Base-by-base conservation (phyloP, 2,329 filamentous ascomycete species). In the Fonsecaea erecta region DNA sequence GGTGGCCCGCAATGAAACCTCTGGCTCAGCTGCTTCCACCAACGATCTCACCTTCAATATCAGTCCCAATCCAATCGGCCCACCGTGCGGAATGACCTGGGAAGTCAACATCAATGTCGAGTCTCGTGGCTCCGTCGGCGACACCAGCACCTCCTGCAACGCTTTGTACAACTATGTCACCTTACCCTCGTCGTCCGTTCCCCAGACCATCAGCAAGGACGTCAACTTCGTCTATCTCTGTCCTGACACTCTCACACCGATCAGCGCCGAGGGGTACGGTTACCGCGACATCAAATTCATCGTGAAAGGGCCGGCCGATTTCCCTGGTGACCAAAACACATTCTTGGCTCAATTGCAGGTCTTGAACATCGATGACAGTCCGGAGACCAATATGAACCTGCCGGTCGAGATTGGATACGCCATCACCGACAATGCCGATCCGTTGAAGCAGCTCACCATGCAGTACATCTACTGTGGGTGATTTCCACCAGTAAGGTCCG, bases 181-280 rank as follows among this genome's bases (percentile, higher is more conserved):
- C n/a, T 34, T 35, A n/a, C 57, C 57, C 14, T 52, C 57, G 2
- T 35, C 43, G 11, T 30, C 40, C 28, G 55, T 48, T 12, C 11
- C 43, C 7, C 43, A 43, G 18, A 46, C 43, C 37, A 30, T 43
- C 26, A 21, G 18, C 8, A 58, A 58, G 26, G 43, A 58, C 18
- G 28, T 52, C 57, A 52, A 60, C n/a, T 52, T 60, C 16, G 40
- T 60, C 6, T 60, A 60, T 32, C 46, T 60, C 34, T 60, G 57
- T 34, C 57, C 46, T 40, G 43, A 40, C 12, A 35, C 28, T 21
- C 30, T 46, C 24, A 9, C 14, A 1, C 55, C 57, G 14, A 40
- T 24, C 9, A 24, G 28, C 37, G 12, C 35, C 18, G 34, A 60
- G 28, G 57, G 57, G 2, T 60, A 60, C 18, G 57, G 57, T 6